Conservation (phyloP, 1,139 yeast genomes). For the Magnusiomyces ingens region DNA sequence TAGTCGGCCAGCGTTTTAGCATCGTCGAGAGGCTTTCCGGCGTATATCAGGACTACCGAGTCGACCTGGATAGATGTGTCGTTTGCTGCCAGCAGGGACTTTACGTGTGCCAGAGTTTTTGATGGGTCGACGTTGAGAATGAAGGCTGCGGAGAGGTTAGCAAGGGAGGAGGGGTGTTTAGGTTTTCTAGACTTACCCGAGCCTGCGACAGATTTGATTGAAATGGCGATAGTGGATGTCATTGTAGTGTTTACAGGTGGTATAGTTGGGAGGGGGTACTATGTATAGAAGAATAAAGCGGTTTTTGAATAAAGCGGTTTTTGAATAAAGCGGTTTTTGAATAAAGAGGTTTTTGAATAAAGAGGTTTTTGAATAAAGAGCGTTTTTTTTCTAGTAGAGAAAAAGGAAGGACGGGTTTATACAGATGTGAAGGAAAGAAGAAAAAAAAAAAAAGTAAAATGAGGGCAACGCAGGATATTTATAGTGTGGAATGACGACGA, state of each 20-base stretch:
- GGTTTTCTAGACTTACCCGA: conserved; percentile 10
- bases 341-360: no score
- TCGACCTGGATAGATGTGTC: conserved; percentile 12
- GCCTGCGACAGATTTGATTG: conserved; percentile 13
- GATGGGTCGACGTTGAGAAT: conserved; percentile 12
- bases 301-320: no score
- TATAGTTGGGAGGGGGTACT: no score
- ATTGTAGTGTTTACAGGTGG: no score
- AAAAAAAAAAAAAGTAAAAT: not conserved
- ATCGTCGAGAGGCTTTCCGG: conserved; percentile 70
- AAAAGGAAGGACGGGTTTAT: not conserved
- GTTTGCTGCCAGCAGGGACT: conserved; percentile 11
- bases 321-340: no score
- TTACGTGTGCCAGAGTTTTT: conserved; percentile 13
- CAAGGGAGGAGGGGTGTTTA: not conserved
- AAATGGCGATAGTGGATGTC: conserved; percentile 10
- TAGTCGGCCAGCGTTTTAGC: conserved; percentile 74
- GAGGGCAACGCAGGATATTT: not conserved
- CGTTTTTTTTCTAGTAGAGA: no score
- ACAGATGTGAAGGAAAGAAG: not conserved
- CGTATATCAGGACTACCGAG: conserved; percentile 21
- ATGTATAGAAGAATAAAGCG: no score
- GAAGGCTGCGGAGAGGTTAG: conserved; percentile 7
- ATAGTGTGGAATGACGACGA: not conserved
- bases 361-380: no score